Evolutionary conservation across 192 early-diverging fungal species (phyloP).

Genomic region (Podila epigama): DNA sequence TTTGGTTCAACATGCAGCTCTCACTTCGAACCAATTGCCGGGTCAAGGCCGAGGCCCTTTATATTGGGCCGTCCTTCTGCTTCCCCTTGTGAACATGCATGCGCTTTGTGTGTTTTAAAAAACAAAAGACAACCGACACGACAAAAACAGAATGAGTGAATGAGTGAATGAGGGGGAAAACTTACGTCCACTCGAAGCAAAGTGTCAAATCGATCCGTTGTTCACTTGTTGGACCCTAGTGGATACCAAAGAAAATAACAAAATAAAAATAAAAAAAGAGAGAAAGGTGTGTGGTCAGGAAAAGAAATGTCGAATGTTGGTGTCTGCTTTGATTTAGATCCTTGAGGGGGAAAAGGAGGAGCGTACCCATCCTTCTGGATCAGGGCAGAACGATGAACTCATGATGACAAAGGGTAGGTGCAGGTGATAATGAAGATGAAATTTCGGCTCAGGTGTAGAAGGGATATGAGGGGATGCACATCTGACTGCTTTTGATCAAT

Average conservation of each 20-base stretch:
- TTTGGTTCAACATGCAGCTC: too few relatives aligned
- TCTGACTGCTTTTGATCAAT: too few relatives aligned
- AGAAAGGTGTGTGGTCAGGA: neutral
- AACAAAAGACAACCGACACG: neutral
- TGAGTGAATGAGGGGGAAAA: neutral
- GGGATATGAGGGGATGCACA: too few relatives aligned
- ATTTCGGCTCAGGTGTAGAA: too few relatives aligned
- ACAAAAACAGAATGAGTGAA: neutral
- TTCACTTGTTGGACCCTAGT: neutral
- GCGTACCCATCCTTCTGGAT: slow-evolving; percentile 11
- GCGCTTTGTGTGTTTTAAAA: neutral
- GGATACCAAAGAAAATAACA: neutral
- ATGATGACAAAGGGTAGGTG: neutral
- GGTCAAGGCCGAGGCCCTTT: too few relatives aligned
- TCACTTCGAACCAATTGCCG: too few relatives aligned
- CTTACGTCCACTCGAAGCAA: slow-evolving; percentile 18
- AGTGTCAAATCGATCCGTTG: neutral
- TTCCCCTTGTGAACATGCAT: neutral
- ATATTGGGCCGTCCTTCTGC: too few relatives aligned
- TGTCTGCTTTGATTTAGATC: too few relatives aligned
- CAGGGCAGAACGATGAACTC: slow-evolving; percentile 1
- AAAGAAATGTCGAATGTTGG: neutral
- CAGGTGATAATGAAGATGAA: neutral
- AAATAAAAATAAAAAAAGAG: neutral
- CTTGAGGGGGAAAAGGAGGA: neutral